Percentiles rank a stretch among this genome's conserved stretches.
Evolutionary conservation across 73 alveolate species (phyloP).

Genomic region (Symbiodinium pilosum): DNA sequence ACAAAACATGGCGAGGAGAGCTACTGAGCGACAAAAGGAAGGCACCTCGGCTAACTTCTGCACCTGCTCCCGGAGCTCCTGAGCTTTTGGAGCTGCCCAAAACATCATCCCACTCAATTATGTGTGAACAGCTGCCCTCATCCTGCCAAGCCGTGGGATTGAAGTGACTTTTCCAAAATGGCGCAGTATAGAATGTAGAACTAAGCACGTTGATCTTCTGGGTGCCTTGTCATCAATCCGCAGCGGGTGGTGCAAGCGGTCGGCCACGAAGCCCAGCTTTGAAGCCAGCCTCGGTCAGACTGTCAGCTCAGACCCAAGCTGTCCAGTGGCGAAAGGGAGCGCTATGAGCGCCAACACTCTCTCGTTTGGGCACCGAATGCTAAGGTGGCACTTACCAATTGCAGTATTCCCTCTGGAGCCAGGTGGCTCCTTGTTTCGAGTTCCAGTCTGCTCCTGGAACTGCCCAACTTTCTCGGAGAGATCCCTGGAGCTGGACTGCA

Average conservation of each 20-base stretch:
- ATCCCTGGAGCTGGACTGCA: conserved; percentile 1
- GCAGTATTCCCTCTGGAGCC: background rate
- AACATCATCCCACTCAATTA: background rate
- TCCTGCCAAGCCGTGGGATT: too few species aligned
- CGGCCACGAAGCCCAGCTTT: background rate
- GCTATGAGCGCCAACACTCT: too few species aligned
- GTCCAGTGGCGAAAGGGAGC: too few species aligned
- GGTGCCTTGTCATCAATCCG: background rate
- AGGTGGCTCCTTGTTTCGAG: background rate
- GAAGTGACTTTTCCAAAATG: too few species aligned
- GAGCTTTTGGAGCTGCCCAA: background rate
- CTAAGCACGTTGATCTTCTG: background rate
- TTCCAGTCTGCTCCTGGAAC: background rate
- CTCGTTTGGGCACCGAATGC: background rate
- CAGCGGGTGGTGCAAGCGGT: background rate
- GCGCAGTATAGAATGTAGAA: background rate
- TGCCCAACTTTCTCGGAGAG: background rate
- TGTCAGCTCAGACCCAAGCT: too few species aligned
- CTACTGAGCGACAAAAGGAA: too few species aligned
- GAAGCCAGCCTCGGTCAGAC: background rate
- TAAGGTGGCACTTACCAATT: background rate
- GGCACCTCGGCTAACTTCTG: background rate
- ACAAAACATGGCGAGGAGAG: too few species aligned
- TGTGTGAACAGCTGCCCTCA: too few species aligned
- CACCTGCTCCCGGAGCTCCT: background rate